phyloP scores from a whole-genome alignment of 805 yeast genomes.

The Candida yuanshanica region DNA sequence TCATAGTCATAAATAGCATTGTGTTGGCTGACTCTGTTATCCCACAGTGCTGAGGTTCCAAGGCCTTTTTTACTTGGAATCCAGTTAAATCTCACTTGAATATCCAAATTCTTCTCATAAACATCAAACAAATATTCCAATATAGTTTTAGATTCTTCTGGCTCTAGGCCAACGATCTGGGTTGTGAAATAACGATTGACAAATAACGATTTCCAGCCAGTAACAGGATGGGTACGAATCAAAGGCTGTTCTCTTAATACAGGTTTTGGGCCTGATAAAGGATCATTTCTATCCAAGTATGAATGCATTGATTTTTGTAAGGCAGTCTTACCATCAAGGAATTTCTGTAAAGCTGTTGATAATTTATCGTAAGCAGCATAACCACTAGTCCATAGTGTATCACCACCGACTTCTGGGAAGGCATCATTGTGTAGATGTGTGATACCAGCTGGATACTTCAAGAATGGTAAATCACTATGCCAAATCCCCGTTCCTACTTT shows the following conservation, averaged over 20 bases:
- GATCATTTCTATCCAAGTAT: constrained; percentile 35
- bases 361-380: constrained; percentile 51
- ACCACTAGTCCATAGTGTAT: constrained; percentile 50
- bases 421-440: constrained; percentile 46
- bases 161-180: constrained; percentile 30
- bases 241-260: constrained; percentile 50
- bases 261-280: constrained; percentile 38
- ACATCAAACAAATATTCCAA: constrained; percentile 38
- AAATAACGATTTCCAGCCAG: constrained; percentile 53
- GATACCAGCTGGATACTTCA: constrained; percentile 47
- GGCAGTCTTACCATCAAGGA: constrained; percentile 47
- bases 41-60: constrained; percentile 54
- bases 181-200: constrained; percentile 43
- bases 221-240: constrained; percentile 54
- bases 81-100: constrained; percentile 51
- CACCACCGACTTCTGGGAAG: constrained; percentile 45
- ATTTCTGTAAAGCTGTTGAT: constrained; percentile 43
- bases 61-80: constrained; percentile 33
- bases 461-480: constrained; percentile 52
- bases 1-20: constrained; percentile 43
- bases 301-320: constrained; percentile 34
- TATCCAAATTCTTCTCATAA: constrained; percentile 44
- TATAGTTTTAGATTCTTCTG: constrained; percentile 37
- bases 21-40: constrained; percentile 49
- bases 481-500: constrained; percentile 27